These are phyloP conservation scores for Neophaeococcomyces aloes DNA, from an alignment of 2,329 filamentous ascomycete species.

Conservation along the genomic window DNA sequence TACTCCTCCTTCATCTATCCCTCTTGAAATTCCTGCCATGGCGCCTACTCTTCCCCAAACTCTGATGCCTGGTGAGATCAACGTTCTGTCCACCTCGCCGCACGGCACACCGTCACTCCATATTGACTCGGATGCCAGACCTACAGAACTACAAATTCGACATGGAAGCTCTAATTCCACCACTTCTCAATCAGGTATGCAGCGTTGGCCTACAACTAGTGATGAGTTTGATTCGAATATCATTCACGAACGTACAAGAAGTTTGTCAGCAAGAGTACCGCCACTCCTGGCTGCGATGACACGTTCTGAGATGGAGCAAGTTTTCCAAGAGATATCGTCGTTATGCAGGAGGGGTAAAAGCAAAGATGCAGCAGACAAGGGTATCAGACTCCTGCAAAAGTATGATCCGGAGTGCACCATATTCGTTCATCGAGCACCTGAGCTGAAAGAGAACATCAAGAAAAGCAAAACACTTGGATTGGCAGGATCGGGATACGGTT, in stretches of 20 bases:
- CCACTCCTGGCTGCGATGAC: neutral
- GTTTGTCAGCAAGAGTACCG: neutral
- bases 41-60: neutral
- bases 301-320: neutral
- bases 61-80: neutral
- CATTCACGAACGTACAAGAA: neutral
- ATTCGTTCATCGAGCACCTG: constrained; percentile 14
- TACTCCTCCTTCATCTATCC: neutral
- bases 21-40: neutral
- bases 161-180: constrained; percentile 4
- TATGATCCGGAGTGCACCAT: constrained; percentile 12
- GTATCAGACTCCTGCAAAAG: constrained; percentile 14
- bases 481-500: constrained; percentile 15
- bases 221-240: neutral
- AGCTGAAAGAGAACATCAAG: constrained; percentile 16
- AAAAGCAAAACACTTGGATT: constrained; percentile 10
- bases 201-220: neutral
- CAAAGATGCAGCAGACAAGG: constrained; percentile 1
- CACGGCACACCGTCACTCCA: constrained; percentile 4
- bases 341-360: neutral
- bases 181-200: neutral
- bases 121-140: neutral
- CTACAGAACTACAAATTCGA: neutral
- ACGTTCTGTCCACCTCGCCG: constrained; percentile 2
- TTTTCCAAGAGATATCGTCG: neutral